phyloP scores from a whole-genome alignment of 768 basidiomycete species.

The Dacryopinax spathularia region DNA sequence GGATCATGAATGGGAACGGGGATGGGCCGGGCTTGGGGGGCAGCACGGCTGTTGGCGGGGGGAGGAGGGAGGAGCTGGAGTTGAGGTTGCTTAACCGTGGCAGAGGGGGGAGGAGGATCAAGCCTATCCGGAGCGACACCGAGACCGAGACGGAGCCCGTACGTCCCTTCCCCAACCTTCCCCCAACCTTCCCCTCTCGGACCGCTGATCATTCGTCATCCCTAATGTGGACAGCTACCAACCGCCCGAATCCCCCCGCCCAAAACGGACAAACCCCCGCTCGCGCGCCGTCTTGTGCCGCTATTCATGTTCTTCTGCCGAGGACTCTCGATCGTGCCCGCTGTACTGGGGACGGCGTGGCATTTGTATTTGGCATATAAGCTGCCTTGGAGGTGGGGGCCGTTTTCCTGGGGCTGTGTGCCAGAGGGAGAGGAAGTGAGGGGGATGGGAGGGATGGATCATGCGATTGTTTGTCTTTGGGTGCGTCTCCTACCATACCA shows the following conservation, averaged over 20 bases:
- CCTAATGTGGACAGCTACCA: neutral
- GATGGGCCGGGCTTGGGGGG: neutral
- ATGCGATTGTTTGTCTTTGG: slow-evolving; percentile 39
- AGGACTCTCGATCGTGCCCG: slow-evolving; percentile 12
- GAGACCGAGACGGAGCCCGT: neutral
- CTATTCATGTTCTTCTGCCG: slow-evolving; percentile 9
- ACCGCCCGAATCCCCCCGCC: neutral
- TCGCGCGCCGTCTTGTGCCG: slow-evolving; percentile 4
- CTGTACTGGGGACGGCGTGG: neutral
- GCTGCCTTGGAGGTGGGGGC: slow-evolving; percentile 36
- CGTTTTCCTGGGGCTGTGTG: slow-evolving; percentile 22
- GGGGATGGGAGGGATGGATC: slow-evolving; percentile 56
- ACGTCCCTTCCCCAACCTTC: neutral
- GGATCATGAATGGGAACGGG: too few species aligned
- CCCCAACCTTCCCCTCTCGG: neutral
- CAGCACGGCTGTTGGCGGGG: neutral
- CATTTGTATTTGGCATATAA: neutral
- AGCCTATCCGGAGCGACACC: neutral
- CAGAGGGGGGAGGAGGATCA: neutral
- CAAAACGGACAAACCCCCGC: neutral
- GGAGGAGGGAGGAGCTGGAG: neutral
- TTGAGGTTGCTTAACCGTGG: neutral
- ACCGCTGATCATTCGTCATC: neutral
- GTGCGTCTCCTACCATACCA: slow-evolving; percentile 4
- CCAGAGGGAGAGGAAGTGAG: slow-evolving; percentile 23